Conservation (phyloP, 306 rosid genomes). For the Senna siamea region DNA sequence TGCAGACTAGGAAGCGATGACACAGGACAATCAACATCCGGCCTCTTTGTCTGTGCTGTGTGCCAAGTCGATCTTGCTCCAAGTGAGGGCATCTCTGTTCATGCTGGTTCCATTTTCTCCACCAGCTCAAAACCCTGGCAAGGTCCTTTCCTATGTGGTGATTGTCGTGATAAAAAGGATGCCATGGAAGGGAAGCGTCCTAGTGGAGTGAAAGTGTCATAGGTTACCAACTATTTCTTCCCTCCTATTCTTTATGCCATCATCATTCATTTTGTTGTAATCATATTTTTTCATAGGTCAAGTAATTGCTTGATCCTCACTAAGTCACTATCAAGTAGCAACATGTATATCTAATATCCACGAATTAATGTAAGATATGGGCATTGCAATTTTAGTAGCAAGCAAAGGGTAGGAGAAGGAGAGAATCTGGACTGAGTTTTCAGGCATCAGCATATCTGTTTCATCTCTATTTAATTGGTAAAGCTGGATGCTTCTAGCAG, state of each 20-base stretch:
- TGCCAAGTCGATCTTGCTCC: slow-evolving; percentile 95
- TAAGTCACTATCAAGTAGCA: slow-evolving; percentile 36
- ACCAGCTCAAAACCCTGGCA: slow-evolving; percentile 95
- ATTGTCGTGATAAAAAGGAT: slow-evolving; percentile 89
- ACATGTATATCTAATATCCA: slow-evolving; percentile 49
- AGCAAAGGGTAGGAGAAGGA: slow-evolving; percentile 26
- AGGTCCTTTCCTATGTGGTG: slow-evolving; percentile 90
- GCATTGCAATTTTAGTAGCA: slow-evolving; percentile 37
- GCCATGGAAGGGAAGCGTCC: slow-evolving; percentile 99
- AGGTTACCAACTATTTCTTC: slow-evolving; percentile 39
- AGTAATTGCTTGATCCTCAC: slow-evolving; percentile 61
- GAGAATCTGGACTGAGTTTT: slow-evolving; percentile 38
- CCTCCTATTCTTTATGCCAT: slow-evolving; percentile 44
- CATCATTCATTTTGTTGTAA: slow-evolving; percentile 38
- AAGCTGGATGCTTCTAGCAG: slow-evolving; percentile 39
- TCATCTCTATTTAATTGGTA: slow-evolving; percentile 20
- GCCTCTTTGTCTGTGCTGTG: slow-evolving; percentile 82
- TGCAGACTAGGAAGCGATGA: slow-evolving; percentile 88
- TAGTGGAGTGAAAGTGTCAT: slow-evolving; percentile 80
- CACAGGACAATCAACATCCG: slow-evolving; percentile 71
- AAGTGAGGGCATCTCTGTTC: slow-evolving; percentile 91
- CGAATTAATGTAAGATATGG: slow-evolving; percentile 42
- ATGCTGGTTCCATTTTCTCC: slow-evolving; percentile 91
- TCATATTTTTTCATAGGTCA: slow-evolving; percentile 48
- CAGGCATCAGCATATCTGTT: slow-evolving; percentile 34